Percentiles rank a stretch among this genome's conserved stretches.
Conservation (phyloP, 2,329 filamentous ascomycete genomes). For the Alternaria sp. region DNA sequence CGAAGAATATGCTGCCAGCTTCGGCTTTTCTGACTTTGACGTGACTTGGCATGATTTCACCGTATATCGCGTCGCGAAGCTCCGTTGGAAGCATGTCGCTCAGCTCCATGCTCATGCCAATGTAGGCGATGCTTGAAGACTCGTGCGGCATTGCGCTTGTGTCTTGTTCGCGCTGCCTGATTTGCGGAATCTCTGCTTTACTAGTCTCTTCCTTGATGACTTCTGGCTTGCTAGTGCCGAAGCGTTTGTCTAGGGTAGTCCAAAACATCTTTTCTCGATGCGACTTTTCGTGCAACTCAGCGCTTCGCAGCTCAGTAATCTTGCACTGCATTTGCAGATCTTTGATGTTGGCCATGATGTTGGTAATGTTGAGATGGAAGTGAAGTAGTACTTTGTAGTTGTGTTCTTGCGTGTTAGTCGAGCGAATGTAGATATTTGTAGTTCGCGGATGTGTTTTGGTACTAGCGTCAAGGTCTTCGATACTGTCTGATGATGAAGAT, state of each 20-base stretch:
- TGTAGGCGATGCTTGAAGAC: background rate
- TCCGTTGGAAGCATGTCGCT: background rate
- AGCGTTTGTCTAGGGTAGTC: background rate
- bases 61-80: background rate
- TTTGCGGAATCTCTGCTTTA: background rate
- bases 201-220: background rate
- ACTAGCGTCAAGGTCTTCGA: background rate
- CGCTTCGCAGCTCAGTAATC: background rate
- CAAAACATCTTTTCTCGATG: background rate
- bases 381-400: background rate
- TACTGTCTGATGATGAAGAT: background rate
- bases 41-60: background rate
- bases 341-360: background rate
- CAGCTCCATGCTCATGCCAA: background rate
- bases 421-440: background rate
- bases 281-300: background rate
- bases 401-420: background rate
- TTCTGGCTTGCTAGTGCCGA: background rate
- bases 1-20: background rate
- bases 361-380: background rate
- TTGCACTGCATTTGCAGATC: background rate
- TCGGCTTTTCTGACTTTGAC: background rate
- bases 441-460: background rate
- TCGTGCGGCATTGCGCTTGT: background rate
- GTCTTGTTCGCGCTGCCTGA: background rate